Evolutionary conservation across 208 protist species (phyloP).

Genomic region (Crithidia expoeki): DNA sequence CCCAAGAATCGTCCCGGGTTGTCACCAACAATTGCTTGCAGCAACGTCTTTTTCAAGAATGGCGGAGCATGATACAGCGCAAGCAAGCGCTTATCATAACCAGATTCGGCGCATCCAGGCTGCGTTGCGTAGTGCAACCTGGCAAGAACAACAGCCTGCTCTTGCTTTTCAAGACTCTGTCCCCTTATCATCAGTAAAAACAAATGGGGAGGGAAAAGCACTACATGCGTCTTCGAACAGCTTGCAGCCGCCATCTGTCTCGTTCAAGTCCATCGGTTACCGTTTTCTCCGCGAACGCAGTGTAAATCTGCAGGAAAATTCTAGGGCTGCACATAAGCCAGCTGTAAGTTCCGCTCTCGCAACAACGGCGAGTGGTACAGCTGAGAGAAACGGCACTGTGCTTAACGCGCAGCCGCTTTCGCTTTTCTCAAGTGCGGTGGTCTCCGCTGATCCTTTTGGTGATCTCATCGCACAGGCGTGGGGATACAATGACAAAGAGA

Average conservation of each 20-base stretch:
- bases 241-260: not conserved
- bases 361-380: not conserved
- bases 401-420: not conserved
- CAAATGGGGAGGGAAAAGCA: not conserved
- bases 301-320: not conserved
- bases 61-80: not conserved
- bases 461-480: slow-evolving; percentile 27
- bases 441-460: slow-evolving; percentile 4
- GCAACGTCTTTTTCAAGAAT: not conserved
- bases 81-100: not conserved
- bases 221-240: not conserved
- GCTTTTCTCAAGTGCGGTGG: not conserved
- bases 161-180: too few relatives aligned
- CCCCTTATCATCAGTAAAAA: not conserved
- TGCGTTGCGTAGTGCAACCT: slow-evolving; percentile 1
- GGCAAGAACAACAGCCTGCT: not conserved
- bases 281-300: not conserved
- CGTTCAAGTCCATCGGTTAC: not conserved
- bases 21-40: not conserved
- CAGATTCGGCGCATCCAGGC: slow-evolving; percentile 27
- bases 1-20: not conserved
- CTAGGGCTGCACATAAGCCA: not conserved
- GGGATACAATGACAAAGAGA: not conserved
- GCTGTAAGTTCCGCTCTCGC: not conserved
- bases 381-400: not conserved